Percentiles rank a stretch among this genome's conserved stretches.
Conservation (phyloP, 495 filamentous ascomycete species). For the Xylona heveae region DNA sequence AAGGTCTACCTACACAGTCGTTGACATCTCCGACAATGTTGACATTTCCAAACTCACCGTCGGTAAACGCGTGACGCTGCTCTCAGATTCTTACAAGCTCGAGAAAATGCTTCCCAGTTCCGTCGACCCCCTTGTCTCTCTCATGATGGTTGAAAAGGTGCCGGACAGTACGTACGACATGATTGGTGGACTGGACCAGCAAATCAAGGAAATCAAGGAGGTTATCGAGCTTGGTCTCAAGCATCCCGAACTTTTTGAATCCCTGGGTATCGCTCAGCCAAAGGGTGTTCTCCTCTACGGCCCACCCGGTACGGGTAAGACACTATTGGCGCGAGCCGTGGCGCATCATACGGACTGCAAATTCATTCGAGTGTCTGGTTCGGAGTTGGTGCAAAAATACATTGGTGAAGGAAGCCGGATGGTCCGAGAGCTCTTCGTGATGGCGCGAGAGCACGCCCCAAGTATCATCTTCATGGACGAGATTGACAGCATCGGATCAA, state of each 20-base stretch:
- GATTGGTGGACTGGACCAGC: slow-evolving; percentile 96
- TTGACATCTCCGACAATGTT: slow-evolving; percentile 87
- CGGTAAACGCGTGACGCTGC: slow-evolving; percentile 89
- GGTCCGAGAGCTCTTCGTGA: slow-evolving; percentile 97
- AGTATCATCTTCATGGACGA: slow-evolving; percentile 99
- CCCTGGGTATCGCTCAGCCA: slow-evolving; percentile 91
- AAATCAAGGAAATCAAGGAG: slow-evolving; percentile 99
- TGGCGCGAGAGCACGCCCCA: slow-evolving; percentile 97
- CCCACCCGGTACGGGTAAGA: slow-evolving; percentile 94
- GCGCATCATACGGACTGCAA: slow-evolving; percentile 97
- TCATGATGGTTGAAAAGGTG: slow-evolving; percentile 99
- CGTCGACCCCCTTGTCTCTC: slow-evolving; percentile 89
- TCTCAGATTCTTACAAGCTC: slow-evolving; percentile 92
- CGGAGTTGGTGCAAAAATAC: slow-evolving; percentile 96
- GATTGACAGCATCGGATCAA: slow-evolving; percentile 96
- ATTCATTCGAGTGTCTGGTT: slow-evolving; percentile 93
- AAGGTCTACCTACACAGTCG: slow-evolving; percentile 32
- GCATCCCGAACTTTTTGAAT: slow-evolving; percentile 97
- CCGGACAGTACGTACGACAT: slow-evolving; percentile 99
- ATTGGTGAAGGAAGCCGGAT: slow-evolving; percentile 96
- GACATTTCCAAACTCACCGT: slow-evolving; percentile 90
- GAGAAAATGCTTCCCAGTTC: slow-evolving; percentile 73
- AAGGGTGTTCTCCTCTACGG: slow-evolving; percentile 96
- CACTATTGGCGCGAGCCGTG: slow-evolving; percentile 80
- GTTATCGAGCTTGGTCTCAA: slow-evolving; percentile 97